These are phyloP conservation scores for Pseudocohnilembus persalinus DNA, from an alignment of 169 alveolate species.

Conservation along the genomic window DNA sequence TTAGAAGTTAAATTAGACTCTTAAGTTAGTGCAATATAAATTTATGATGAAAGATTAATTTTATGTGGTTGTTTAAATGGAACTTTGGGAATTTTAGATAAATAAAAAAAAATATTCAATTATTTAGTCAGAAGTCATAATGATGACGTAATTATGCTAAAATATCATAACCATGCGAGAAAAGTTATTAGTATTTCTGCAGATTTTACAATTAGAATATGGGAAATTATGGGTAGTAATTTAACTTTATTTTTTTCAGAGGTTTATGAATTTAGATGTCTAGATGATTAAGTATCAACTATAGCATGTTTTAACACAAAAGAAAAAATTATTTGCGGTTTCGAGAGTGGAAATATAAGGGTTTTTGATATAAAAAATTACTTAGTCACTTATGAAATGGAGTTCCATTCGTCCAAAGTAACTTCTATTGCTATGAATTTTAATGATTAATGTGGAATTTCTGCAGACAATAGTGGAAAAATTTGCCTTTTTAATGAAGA, in stretches of 20 bases:
- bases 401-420: not conserved
- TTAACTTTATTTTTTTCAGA: slow-evolving; percentile 9
- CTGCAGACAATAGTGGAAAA: not conserved
- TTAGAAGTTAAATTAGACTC: slow-evolving; percentile 21
- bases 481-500: not conserved
- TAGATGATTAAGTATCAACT: slow-evolving; percentile 20
- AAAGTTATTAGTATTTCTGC: not conserved
- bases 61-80: slow-evolving; percentile 27
- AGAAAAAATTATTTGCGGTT: slow-evolving; percentile 18
- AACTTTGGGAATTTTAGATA: slow-evolving; percentile 14
- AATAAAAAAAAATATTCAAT: slow-evolving; percentile 5
- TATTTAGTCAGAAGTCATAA: slow-evolving; percentile 14
- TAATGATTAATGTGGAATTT: slow-evolving; percentile 1
- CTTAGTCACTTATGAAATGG: slow-evolving; percentile 1
- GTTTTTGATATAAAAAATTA: slow-evolving; percentile 19
- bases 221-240: slow-evolving; percentile 14
- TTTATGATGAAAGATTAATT: not conserved
- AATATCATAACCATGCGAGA: slow-evolving; percentile 15
- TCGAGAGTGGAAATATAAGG: slow-evolving; percentile 18
- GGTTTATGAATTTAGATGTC: slow-evolving; percentile 20
- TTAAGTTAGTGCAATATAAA: not conserved
- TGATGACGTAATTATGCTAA: slow-evolving; percentile 7
- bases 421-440: not conserved
- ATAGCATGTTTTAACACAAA: not conserved
- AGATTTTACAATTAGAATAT: slow-evolving; percentile 23